phyloP scores from a whole-genome alignment of 352 stramenopile species.

The Globisporangium cylindrosporum region DNA sequence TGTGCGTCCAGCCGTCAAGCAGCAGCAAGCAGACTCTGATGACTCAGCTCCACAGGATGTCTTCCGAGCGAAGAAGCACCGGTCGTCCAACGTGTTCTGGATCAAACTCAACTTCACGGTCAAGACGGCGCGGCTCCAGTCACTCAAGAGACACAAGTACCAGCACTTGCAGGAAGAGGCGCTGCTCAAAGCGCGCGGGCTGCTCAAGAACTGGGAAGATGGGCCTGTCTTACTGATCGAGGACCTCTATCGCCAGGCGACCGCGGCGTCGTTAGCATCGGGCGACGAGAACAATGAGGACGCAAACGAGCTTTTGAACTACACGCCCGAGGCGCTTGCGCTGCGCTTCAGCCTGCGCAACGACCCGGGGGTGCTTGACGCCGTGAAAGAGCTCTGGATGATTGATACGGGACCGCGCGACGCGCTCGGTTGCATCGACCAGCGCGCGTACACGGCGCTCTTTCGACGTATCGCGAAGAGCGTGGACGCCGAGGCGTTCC shows the following conservation, averaged over 20 bases:
- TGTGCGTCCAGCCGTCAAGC: not conserved
- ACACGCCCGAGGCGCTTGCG: constrained; percentile 61
- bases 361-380: constrained; percentile 39
- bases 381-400: constrained; percentile 51
- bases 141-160: constrained; percentile 69
- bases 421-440: constrained; percentile 56
- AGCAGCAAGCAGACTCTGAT: not conserved
- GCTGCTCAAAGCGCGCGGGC: constrained; percentile 46
- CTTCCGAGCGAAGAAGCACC: constrained; percentile 16
- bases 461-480: constrained; percentile 60
- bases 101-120: constrained; percentile 78
- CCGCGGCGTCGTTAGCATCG: constrained; percentile 18
- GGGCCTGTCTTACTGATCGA: constrained; percentile 54
- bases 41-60: not conserved
- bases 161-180: constrained; percentile 71
- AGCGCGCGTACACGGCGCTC: constrained; percentile 42
- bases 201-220: constrained; percentile 72
- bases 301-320: constrained; percentile 58
- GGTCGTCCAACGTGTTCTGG: constrained; percentile 49
- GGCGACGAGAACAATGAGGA: constrained; percentile 42
- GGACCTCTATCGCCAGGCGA: constrained; percentile 51
- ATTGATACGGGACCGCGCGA: constrained; percentile 53
- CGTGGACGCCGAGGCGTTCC: constrained; percentile 40
- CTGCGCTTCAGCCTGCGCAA: constrained; percentile 68
- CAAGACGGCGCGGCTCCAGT: constrained; percentile 56